Conservation (phyloP, 2,329 filamentous ascomycete species). For the Blastomyces silverae region DNA sequence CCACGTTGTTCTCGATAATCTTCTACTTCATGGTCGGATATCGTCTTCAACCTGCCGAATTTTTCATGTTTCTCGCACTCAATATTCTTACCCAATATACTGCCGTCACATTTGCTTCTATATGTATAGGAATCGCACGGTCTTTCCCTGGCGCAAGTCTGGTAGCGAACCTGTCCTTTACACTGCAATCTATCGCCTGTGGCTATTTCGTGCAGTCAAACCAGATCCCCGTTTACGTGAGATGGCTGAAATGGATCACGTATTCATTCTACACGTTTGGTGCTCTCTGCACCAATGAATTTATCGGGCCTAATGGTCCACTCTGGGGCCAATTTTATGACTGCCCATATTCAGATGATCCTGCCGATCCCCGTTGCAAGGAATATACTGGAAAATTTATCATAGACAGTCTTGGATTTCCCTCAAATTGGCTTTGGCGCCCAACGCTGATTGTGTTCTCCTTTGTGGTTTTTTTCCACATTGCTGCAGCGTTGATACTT, state of each 20-base stretch:
- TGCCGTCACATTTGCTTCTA: conserved; percentile 62
- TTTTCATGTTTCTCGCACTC: conserved; percentile 65
- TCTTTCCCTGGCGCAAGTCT: conserved; percentile 65
- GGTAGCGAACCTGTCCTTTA: conserved; percentile 65
- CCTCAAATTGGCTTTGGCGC: conserved; percentile 58
- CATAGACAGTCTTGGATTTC: conserved; percentile 62
- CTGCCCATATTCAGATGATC: conserved; percentile 59
- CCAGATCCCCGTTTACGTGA: conserved; percentile 67
- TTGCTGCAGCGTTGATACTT: conserved; percentile 55
- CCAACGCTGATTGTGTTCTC: conserved; percentile 58
- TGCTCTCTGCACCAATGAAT: conserved; percentile 65
- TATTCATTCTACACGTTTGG: conserved; percentile 57
- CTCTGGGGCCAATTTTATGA: conserved; percentile 60
- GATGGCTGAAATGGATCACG: conserved; percentile 59
- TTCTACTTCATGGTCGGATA: conserved; percentile 76
- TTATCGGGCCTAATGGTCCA: conserved; percentile 39
- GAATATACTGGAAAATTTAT: conserved; percentile 65
- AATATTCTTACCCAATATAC: conserved; percentile 66
- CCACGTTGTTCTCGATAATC: conserved; percentile 62
- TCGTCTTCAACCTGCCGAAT: conserved; percentile 55
- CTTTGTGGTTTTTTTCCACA: conserved; percentile 58
- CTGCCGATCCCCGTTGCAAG: conserved; percentile 57
- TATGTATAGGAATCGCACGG: conserved; percentile 58
- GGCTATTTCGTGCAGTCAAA: conserved; percentile 70
- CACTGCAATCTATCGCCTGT: conserved; percentile 65